A percentile compares a stretch with the other conserved stretches of the same genome.
phyloP scores from a whole-genome alignment of 805 yeast species.

The Saccharomycopsis schoenii region DNA sequence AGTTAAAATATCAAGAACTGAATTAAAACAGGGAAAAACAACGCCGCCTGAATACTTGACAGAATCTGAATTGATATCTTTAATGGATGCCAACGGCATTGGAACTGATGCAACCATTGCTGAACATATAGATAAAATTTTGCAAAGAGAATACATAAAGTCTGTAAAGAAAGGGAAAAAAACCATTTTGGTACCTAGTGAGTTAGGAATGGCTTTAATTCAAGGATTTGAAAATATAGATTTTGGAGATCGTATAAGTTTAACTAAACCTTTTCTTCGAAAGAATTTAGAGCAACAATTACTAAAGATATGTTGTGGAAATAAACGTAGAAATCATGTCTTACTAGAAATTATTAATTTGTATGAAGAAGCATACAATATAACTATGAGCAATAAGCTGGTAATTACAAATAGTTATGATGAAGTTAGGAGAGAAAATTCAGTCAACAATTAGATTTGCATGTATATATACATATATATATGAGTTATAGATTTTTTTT shows the following conservation, averaged over 20 bases:
- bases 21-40: constrained; percentile 65
- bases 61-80: constrained; percentile 80
- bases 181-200: constrained; percentile 59
- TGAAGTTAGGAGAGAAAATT: constrained; percentile 11
- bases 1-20: constrained; percentile 46
- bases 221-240: constrained; percentile 81
- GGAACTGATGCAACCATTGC: constrained; percentile 99
- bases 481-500: background rate
- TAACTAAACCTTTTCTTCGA: constrained; percentile 84
- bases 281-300: constrained; percentile 63
- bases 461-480: background rate
- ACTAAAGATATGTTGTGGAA: constrained; percentile 60
- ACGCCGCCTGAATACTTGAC: constrained; percentile 77
- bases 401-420: constrained; percentile 29
- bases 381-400: constrained; percentile 34
- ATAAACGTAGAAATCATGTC: constrained; percentile 41
- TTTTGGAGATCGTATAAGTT: constrained; percentile 50
- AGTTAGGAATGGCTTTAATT: constrained; percentile 75
- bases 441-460: constrained; percentile 44
- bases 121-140: constrained; percentile 84
- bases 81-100: constrained; percentile 95
- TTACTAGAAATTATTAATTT: constrained; percentile 41
- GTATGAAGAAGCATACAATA: constrained; percentile 52
- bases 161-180: constrained; percentile 33
- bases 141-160: constrained; percentile 53